Base-by-base conservation (phyloP, 208 protist genomes). In the Leishmania mexicana region DNA sequence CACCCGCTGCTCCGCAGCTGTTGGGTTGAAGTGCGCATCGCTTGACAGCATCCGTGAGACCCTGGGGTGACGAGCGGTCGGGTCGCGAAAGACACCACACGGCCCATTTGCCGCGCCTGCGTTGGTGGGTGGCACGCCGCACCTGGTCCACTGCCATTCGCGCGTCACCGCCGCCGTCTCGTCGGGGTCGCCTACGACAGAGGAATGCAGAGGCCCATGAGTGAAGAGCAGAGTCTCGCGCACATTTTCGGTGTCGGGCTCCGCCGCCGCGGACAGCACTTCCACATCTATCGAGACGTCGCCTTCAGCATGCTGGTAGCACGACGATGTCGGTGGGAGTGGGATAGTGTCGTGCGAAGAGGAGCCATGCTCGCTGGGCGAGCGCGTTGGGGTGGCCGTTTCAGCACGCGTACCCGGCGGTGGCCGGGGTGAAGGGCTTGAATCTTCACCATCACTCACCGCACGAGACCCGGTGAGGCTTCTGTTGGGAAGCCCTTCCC, bases 371-470 rank as follows among this genome's bases (percentile, higher is more conserved):
- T 60, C 35, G 19, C 49, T 54, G 21, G 54, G n/a, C 0, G 74
- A 77, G 6, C 40, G 24, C 31, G 11, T 67, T 4, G 83, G 83
- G 28, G 83, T 85, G 0, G 78, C 83, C 7, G 83, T 85, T 42
- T 62, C 83, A 1, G 83, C 60, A 3, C 83, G 83, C 28, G 65
- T 28, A 1, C 74, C 62, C 5, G 60, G 79, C 0, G 84, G 84
- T 38, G 42, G 68, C 8, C 84, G 79, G 0, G 84, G 84, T 17
- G 84, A 78, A 6, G 84, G 84, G 35, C 84, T 87, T 28, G 7
- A 60, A n/a, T 78, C 73, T 8, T 83, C 75, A 1, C 13, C 13
- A 45, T 67, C 57, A 28, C 19, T 11, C 42, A 31, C 21, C 24
- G 17, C 35, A 60, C 4, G n/a, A 0, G 24, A 28, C 17, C 0